Conservation (phyloP, 176 grass and related monocot species). For the Rhynchospora tenuis region DNA sequence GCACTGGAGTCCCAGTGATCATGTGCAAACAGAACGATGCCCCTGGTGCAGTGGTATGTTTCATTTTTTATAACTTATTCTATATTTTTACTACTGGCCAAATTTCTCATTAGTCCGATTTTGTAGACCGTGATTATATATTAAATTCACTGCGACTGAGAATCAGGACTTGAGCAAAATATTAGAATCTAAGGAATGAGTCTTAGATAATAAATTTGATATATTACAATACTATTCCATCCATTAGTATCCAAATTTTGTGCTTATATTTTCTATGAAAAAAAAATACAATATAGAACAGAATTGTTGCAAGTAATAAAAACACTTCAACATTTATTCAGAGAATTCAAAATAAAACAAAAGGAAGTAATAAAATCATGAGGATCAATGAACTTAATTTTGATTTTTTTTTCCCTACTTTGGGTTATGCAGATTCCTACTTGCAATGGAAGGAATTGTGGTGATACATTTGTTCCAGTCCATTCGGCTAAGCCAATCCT, state of each 20-base stretch:
- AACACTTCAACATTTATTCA: neutral
- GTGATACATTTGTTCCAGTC: slow-evolving; percentile 58
- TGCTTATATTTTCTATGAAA: neutral
- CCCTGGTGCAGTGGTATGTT: slow-evolving; percentile 73
- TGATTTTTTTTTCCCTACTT: neutral
- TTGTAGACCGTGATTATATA: neutral
- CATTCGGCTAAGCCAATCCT: slow-evolving; percentile 60
- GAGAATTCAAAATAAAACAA: neutral
- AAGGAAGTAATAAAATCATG: neutral
- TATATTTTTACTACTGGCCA: neutral
- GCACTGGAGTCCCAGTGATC: slow-evolving; percentile 66
- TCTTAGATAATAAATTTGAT: neutral
- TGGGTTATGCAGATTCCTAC: slow-evolving; percentile 57
- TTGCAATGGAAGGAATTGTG: slow-evolving; percentile 96
- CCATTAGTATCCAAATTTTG: neutral
- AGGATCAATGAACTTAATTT: neutral
- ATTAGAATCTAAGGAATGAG: neutral
- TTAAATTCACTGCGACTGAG: neutral
- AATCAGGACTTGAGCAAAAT: neutral
- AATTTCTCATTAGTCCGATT: neutral
- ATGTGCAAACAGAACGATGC: slow-evolving; percentile 92
- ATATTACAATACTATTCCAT: neutral
- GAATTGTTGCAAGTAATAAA: neutral
- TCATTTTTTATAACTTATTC: slow-evolving; percentile 20
- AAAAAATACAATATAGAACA: neutral